phyloP scores from a whole-genome alignment of 805 yeast species.

The Pichia cephalocereana region DNA sequence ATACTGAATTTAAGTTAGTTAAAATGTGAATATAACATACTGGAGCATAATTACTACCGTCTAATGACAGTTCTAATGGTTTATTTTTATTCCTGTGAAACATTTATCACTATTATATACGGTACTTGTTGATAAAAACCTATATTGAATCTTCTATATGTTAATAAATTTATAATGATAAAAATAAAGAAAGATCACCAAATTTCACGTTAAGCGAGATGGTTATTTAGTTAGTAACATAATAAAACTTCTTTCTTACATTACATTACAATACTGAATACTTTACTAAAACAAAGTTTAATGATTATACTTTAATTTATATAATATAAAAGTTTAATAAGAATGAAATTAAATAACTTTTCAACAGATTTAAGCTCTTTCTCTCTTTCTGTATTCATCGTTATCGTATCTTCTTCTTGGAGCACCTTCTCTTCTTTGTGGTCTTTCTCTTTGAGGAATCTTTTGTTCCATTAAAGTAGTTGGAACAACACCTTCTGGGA shows the following conservation, averaged over 20 bases:
- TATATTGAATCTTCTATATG: too few relatives aligned
- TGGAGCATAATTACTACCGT: slow-evolving; percentile 14
- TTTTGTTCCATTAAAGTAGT: slow-evolving; percentile 94
- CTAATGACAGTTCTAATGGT: slow-evolving; percentile 8
- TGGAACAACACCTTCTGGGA: slow-evolving; percentile 98
- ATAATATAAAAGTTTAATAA: not conserved
- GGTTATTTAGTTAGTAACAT: too few relatives aligned
- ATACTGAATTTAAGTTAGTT: too few relatives aligned
- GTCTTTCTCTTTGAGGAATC: slow-evolving; percentile 61
- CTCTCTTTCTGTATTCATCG: slow-evolving; percentile 55
- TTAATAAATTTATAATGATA: too few relatives aligned
- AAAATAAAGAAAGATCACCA: too few relatives aligned
- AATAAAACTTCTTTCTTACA: too few relatives aligned
- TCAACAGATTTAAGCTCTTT: slow-evolving; percentile 25
- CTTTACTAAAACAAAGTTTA: not conserved
- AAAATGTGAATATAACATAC: slow-evolving; percentile 1
- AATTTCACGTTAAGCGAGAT: too few relatives aligned
- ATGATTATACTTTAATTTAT: not conserved
- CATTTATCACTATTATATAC: slow-evolving; percentile 2
- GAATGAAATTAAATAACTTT: not conserved
- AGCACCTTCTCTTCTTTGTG: slow-evolving; percentile 24
- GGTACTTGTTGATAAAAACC: too few relatives aligned
- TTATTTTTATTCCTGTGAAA: slow-evolving; percentile 12
- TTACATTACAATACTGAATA: too few relatives aligned
- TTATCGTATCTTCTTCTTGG: slow-evolving; percentile 35